These are phyloP conservation scores for Dunaliella primolecta DNA, from an alignment of 139 green algal genomes.

Conservation along the genomic window DNA sequence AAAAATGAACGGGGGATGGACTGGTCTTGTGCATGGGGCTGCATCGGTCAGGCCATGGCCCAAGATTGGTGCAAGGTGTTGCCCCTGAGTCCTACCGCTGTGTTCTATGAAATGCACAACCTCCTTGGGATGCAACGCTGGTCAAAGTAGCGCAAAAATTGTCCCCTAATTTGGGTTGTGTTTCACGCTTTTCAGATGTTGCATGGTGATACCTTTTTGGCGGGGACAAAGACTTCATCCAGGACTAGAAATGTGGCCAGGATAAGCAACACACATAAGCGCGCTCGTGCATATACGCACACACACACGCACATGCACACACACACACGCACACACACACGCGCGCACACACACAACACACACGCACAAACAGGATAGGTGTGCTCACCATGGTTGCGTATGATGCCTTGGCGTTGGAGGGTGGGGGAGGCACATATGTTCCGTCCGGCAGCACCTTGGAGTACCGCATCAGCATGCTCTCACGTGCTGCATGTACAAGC, in stretches of 20 bases:
- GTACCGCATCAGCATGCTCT: conserved; percentile 89
- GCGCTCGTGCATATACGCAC: background rate
- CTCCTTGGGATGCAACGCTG: no score
- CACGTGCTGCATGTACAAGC: conserved; percentile 45
- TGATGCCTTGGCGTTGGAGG: conserved; percentile 81
- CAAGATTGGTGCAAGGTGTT: no score
- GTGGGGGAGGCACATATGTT: conserved; percentile 74
- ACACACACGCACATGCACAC: background rate
- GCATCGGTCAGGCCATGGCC: no score
- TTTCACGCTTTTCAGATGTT: no score
- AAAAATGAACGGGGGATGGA: no score
- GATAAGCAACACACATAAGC: background rate
- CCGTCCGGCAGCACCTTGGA: conserved; percentile 76
- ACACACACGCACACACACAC: background rate
- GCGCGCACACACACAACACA: background rate
- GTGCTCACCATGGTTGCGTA: conserved; percentile 85
- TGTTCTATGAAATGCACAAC: background rate
- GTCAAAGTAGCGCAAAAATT: no score
- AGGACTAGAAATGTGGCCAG: no score
- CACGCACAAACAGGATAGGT: background rate
- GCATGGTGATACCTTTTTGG: no score
- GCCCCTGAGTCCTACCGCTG: no score
- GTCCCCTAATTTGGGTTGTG: no score
- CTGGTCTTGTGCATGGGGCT: no score
- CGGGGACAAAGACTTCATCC: no score